Conservation (phyloP, 805 yeast species). For the Ascoidea tarda region DNA sequence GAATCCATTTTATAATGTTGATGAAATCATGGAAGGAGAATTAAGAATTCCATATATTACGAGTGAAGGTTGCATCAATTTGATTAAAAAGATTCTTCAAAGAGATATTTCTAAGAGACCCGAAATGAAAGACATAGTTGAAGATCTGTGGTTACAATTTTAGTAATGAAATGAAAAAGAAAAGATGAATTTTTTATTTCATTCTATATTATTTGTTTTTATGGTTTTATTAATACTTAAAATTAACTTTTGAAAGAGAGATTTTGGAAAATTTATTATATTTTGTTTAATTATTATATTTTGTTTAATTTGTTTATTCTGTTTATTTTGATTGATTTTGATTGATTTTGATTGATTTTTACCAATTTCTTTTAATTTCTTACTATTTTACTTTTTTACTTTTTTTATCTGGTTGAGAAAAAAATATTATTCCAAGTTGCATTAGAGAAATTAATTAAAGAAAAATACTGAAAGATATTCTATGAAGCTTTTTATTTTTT, state of each 20-base stretch:
- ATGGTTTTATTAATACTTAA: neutral
- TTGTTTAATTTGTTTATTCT: no score
- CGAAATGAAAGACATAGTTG: slow-evolving; percentile 51
- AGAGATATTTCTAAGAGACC: slow-evolving; percentile 59
- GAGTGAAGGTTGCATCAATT: slow-evolving; percentile 42
- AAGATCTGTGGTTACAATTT: slow-evolving; percentile 52
- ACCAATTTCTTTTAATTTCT: no score
- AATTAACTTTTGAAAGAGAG: neutral
- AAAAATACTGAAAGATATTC: no score
- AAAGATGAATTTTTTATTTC: neutral
- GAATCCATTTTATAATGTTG: slow-evolving; percentile 90
- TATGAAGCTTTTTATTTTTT: no score
- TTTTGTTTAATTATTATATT: no score
- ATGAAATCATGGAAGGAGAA: slow-evolving; percentile 88
- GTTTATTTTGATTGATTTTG: no score
- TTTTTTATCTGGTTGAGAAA: no score
- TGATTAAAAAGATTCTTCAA: slow-evolving; percentile 55
- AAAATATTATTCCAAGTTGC: no score
- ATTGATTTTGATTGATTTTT: no score
- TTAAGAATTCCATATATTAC: slow-evolving; percentile 55
- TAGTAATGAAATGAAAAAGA: slow-evolving; percentile 1
- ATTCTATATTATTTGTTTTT: neutral
- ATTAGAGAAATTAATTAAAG: no score
- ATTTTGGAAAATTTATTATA: no score
- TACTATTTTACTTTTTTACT: no score